Conservation (phyloP, 768 basidiomycete genomes). For the Macrocybe gigantea region DNA sequence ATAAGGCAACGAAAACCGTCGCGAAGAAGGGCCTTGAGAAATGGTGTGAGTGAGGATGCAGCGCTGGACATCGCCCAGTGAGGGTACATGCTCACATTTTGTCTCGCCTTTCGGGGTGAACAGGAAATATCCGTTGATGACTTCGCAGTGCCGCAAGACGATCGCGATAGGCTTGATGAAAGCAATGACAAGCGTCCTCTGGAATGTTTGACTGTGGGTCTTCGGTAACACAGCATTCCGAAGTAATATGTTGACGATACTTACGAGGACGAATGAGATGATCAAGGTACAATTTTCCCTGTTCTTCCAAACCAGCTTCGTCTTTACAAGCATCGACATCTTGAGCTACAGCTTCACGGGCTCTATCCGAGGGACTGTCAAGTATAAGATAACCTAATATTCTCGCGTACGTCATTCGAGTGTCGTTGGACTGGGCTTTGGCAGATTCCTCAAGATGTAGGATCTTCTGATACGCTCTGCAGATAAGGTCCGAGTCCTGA, state of each 20-base stretch:
- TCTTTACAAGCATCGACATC: conserved; percentile 3
- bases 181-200: neutral
- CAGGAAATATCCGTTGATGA: neutral
- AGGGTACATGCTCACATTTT: neutral
- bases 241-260: neutral
- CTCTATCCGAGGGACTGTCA: conserved; percentile 3
- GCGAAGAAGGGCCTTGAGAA: conserved; percentile 7
- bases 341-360: neutral
- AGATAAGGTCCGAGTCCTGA: no score
- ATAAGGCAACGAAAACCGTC: conserved; percentile 8
- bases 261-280: conserved; percentile 5
- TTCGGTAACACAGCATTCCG: neutral
- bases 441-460: no score
- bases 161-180: neutral
- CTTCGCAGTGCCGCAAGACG: neutral
- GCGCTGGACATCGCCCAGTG: neutral
- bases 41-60: neutral
- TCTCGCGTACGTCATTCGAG: conserved; percentile 2
- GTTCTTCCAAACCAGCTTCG: neutral
- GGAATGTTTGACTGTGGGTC: conserved; percentile 1
- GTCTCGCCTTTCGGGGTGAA: conserved; percentile 1
- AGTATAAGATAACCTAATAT: conserved; percentile 10
- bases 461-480: no score
- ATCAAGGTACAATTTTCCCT: conserved; percentile 2
- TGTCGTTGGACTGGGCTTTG: no score